These are phyloP conservation scores for Suillus weaverae DNA, from an alignment of 768 basidiomycete genomes.

Conservation along the genomic window DNA sequence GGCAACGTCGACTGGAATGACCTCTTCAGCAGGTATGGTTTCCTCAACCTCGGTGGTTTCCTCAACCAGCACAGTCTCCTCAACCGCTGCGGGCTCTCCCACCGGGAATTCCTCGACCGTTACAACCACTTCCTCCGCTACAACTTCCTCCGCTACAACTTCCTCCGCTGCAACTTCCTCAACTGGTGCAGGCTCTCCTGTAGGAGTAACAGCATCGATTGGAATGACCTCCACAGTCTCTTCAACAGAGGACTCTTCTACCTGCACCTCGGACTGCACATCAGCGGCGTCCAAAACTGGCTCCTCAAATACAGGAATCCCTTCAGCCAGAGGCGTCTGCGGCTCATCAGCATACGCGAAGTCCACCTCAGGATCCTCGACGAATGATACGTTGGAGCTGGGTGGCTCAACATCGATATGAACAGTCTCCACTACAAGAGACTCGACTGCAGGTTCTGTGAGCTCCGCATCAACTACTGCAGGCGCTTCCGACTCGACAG, in stretches of 20 bases:
- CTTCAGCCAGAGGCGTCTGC: background rate
- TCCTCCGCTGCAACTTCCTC: background rate
- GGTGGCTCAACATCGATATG: conserved; percentile 9
- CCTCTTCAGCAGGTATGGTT: background rate
- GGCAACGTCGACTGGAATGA: background rate
- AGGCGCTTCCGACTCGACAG: background rate
- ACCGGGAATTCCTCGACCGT: background rate
- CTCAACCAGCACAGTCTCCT: background rate
- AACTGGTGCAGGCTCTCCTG: background rate
- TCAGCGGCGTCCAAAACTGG: background rate
- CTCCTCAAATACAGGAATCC: background rate
- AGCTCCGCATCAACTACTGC: background rate
- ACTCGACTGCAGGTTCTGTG: background rate
- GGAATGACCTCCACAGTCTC: background rate
- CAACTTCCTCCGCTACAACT: background rate
- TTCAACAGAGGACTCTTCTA: background rate
- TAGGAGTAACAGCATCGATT: background rate
- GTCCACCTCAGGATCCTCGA: conserved; percentile 7
- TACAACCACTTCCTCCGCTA: background rate
- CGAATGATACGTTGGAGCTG: conserved; percentile 1
- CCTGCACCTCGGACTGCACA: background rate
- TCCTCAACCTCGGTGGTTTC: background rate
- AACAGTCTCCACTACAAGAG: background rate
- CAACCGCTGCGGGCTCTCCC: background rate
- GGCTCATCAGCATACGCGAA: background rate